Evolutionary conservation across 495 filamentous ascomycete species (phyloP).

Genomic region (Trichoderma erinaceum): DNA sequence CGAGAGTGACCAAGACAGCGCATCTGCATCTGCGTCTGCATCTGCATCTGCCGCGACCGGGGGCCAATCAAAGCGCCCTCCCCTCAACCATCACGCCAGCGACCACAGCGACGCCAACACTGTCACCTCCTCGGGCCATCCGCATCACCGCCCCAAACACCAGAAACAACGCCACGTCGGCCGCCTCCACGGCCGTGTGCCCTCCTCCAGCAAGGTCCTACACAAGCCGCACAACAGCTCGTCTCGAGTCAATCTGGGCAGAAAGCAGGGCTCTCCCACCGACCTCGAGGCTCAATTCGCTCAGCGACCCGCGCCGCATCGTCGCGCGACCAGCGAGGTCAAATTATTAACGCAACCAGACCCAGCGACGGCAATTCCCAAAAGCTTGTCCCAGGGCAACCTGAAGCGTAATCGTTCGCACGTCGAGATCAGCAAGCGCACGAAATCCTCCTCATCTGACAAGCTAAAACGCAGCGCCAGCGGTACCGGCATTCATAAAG

Average conservation of each 20-base stretch:
- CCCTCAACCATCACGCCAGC: constrained; percentile 32
- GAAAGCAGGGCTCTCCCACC: constrained; percentile 17
- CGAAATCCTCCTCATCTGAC: constrained; percentile 39
- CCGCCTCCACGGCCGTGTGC: constrained; percentile 36
- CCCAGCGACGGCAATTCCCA: constrained; percentile 35
- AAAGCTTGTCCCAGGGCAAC: constrained; percentile 40
- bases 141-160: constrained; percentile 6
- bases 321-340: constrained; percentile 39
- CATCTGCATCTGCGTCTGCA: constrained; percentile 12
- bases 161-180: constrained; percentile 33
- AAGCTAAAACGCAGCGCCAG: constrained; percentile 41
- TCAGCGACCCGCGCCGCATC: constrained; percentile 31
- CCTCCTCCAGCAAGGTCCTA: constrained; percentile 38
- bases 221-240: constrained; percentile 38
- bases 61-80: constrained; percentile 46
- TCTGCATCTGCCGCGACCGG: constrained; percentile 22
- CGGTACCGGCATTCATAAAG: constrained; percentile 20
- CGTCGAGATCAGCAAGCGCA: constrained; percentile 41
- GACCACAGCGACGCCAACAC: constrained; percentile 26
- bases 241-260: constrained; percentile 20
- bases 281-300: constrained; percentile 33
- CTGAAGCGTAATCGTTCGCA: constrained; percentile 47
- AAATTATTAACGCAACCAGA: constrained; percentile 32
- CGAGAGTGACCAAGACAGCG: constrained; percentile 6
- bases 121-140: constrained; percentile 30